Conservation (phyloP, 2,329 filamentous ascomycete species). For the Annulohypoxylon truncatum region DNA sequence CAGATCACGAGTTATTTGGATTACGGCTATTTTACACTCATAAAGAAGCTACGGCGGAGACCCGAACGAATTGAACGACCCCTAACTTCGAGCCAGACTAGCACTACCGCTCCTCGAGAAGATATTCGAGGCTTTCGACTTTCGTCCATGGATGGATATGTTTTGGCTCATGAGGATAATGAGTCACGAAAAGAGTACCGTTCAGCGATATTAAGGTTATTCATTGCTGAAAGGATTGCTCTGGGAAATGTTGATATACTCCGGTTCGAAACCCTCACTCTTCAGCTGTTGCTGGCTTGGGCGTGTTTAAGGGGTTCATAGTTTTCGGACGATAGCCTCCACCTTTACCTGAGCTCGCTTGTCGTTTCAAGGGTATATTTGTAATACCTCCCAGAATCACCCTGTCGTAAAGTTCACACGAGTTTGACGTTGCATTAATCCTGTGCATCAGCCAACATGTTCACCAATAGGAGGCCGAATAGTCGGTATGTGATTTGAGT, state of each 20-base stretch:
- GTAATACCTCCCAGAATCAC: conserved; percentile 1
- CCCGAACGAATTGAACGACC: conserved; percentile 57
- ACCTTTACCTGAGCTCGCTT: neutral
- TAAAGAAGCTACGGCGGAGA: conserved; percentile 57
- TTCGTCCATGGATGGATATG: conserved; percentile 64
- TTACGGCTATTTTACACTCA: conserved; percentile 57
- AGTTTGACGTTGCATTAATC: conserved; percentile 4
- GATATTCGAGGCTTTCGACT: conserved; percentile 62
- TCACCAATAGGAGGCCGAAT: conserved; percentile 16
- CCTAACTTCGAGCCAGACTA: conserved; percentile 53
- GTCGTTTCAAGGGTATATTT: conserved; percentile 7
- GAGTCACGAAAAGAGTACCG: conserved; percentile 52
- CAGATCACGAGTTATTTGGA: conserved; percentile 53
- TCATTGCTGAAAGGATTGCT: conserved; percentile 58
- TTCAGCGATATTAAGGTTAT: conserved; percentile 54
- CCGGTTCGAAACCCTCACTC: conserved; percentile 49
- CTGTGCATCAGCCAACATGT: neutral
- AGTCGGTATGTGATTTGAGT: conserved; percentile 6
- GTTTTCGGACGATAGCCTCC: neutral
- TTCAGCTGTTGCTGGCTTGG: conserved; percentile 53
- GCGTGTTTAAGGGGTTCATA: conserved; percentile 3
- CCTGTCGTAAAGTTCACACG: neutral
- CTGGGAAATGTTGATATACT: conserved; percentile 53
- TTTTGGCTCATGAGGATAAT: conserved; percentile 52
- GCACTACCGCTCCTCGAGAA: conserved; percentile 32